Conservation (phyloP, 2,329 filamentous ascomycete species). For the Alternaria infectoria region DNA sequence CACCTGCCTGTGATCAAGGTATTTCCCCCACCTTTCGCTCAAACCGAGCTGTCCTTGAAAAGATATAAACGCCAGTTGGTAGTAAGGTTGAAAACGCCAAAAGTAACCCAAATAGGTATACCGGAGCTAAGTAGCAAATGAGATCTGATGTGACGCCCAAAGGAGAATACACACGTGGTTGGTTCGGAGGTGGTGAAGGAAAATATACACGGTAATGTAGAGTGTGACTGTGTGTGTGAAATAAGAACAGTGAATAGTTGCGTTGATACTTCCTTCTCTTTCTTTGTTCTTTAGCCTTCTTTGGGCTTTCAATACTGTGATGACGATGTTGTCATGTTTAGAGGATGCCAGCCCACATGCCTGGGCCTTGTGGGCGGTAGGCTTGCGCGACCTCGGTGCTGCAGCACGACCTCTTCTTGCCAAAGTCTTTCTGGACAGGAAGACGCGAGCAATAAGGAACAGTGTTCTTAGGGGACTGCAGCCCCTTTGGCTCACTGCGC, state of each 20-base stretch:
- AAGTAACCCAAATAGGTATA: slow-evolving; percentile 18
- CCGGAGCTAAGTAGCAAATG: slow-evolving; percentile 11
- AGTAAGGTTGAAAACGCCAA: slow-evolving; percentile 15
- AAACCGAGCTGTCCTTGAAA: slow-evolving; percentile 2
- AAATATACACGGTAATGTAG: slow-evolving; percentile 29
- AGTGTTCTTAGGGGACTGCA: slow-evolving; percentile 49
- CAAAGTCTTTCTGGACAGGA: slow-evolving; percentile 55
- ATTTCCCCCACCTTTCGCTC: slow-evolving; percentile 12
- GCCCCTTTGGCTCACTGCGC: slow-evolving; percentile 42
- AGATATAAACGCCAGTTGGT: slow-evolving; percentile 13
- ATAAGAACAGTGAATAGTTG: slow-evolving; percentile 1
- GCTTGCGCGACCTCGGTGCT: slow-evolving; percentile 63
- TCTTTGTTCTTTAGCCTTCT: slow-evolving; percentile 27
- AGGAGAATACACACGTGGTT: slow-evolving; percentile 16
- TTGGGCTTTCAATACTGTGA: slow-evolving; percentile 16
- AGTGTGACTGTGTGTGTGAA: slow-evolving; percentile 8
- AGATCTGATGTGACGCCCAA: slow-evolving; percentile 11
- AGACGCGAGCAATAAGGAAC: slow-evolving; percentile 50
- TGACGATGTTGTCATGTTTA: slow-evolving; percentile 22
- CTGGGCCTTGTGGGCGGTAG: slow-evolving; percentile 62
- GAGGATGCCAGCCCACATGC: slow-evolving; percentile 72
- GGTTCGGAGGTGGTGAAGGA: slow-evolving; percentile 15
- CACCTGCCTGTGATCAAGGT: slow-evolving; percentile 12
- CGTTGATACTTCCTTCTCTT: slow-evolving; percentile 17
- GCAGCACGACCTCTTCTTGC: slow-evolving; percentile 71